These are phyloP conservation scores for Hysterium pulicare DNA, from an alignment of 2,329 filamentous ascomycete genomes.

Conservation along the genomic window DNA sequence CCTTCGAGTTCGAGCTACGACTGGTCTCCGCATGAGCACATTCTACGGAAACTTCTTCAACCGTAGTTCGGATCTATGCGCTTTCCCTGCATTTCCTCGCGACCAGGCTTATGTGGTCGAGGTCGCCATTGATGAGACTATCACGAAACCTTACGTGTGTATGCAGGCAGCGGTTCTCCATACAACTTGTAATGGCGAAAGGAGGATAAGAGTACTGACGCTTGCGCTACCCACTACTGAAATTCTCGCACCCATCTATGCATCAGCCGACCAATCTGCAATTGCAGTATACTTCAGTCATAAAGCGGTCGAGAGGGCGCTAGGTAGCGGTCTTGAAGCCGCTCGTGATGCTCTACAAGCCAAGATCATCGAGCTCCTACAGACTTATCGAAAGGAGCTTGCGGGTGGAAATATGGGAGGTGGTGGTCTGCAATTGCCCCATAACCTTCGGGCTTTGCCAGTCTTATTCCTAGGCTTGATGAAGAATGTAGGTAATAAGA, in stretches of 20 bases:
- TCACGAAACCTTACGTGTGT: constrained; percentile 88
- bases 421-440: constrained; percentile 86
- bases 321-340: constrained; percentile 83
- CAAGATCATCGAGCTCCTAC: constrained; percentile 87
- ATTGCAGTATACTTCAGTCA: constrained; percentile 94
- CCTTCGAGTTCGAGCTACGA: constrained; percentile 89
- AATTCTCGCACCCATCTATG: constrained; percentile 85
- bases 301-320: constrained; percentile 88
- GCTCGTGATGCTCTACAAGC: constrained; percentile 86
- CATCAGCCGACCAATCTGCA: constrained; percentile 89
- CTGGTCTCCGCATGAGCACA: constrained; percentile 90
- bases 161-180: constrained; percentile 93
- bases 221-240: constrained; percentile 90
- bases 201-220: constrained; percentile 91
- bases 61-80: constrained; percentile 92
- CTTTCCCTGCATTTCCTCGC: constrained; percentile 95
- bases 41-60: constrained; percentile 99
- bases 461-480: constrained; percentile 90
- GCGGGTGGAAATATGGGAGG: constrained; percentile 93
- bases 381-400: constrained; percentile 95
- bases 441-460: constrained; percentile 83
- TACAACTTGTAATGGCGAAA: constrained; percentile 95
- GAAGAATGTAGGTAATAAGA: constrained; percentile 70
- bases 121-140: constrained; percentile 92
- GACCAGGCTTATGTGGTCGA: constrained; percentile 98